Evolutionary conservation across 2,329 filamentous ascomycete genomes (phyloP).

Genomic region (Pseudogymnoascus sp.): DNA sequence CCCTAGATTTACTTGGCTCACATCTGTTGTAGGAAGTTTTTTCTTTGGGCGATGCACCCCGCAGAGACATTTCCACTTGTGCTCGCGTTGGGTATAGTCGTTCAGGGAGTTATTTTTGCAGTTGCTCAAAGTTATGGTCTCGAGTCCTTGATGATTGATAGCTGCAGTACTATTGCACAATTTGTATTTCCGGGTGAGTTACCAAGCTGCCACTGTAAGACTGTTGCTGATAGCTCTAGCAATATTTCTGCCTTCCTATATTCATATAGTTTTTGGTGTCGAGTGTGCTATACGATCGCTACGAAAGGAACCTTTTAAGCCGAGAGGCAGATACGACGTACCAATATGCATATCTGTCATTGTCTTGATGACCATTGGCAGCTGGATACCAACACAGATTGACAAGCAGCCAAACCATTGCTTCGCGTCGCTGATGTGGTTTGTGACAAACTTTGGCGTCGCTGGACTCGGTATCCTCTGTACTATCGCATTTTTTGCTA

Average conservation of each 20-base stretch:
- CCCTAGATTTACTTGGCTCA: background rate
- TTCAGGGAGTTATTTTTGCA: conserved; percentile 52
- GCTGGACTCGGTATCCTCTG: conserved; percentile 49
- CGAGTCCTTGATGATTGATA: conserved; percentile 40
- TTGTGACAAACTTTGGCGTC: conserved; percentile 53
- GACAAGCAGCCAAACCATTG: conserved; percentile 52
- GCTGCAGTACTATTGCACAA: conserved; percentile 49
- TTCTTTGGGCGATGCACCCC: conserved; percentile 28
- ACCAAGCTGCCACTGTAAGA: background rate
- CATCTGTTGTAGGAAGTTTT: conserved; percentile 25
- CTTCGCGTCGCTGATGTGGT: conserved; percentile 63
- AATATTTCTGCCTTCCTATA: conserved; percentile 59
- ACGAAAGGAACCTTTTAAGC: conserved; percentile 47
- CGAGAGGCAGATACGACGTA: conserved; percentile 53
- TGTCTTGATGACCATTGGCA: conserved; percentile 44
- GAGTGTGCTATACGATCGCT: conserved; percentile 53
- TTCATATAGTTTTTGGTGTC: conserved; percentile 58
- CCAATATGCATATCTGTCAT: conserved; percentile 48
- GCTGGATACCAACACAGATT: conserved; percentile 52
- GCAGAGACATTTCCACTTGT: conserved; percentile 45
- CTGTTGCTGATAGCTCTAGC: conserved; percentile 38
- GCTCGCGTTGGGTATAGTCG: conserved; percentile 48
- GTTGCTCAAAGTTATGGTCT: conserved; percentile 50
- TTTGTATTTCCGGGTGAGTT: conserved; percentile 52
- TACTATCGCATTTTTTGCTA: conserved; percentile 42